Evolutionary conservation across 176 grass and related monocot genomes (phyloP).

Genomic region (Metroxylon sagu): DNA sequence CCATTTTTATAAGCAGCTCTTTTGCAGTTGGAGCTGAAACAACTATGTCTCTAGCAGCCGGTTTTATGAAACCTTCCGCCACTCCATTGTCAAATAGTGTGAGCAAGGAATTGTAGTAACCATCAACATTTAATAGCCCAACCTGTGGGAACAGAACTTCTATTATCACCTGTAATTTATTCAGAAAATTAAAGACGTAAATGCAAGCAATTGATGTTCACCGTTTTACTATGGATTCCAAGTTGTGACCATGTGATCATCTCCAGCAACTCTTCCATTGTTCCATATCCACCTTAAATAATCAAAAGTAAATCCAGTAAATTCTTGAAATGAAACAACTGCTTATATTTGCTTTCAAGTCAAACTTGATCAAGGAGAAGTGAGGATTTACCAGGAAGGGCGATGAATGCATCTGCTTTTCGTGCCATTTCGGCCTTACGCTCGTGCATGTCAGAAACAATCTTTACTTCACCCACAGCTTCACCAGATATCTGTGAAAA

Average conservation of each 20-base stretch:
- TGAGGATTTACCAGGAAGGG: constrained; percentile 63
- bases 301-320: neutral
- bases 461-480: constrained; percentile 71
- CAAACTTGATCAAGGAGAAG: too few relatives aligned
- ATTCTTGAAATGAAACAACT: too few relatives aligned
- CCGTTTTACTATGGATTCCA: constrained; percentile 91
- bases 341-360: too few relatives aligned
- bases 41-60: constrained; percentile 65
- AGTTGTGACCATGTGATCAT: constrained; percentile 99
- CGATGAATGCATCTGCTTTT: constrained; percentile 81
- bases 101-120: constrained; percentile 91
- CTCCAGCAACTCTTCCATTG: constrained; percentile 96
- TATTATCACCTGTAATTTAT: constrained; percentile 10
- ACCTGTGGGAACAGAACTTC: constrained; percentile 40
- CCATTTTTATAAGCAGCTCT: constrained; percentile 82
- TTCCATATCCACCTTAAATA: constrained; percentile 82
- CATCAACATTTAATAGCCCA: constrained; percentile 86
- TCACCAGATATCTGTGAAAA: constrained; percentile 70
- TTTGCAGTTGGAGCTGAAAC: constrained; percentile 62
- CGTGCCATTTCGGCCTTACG: constrained; percentile 94
- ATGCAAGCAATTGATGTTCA: constrained; percentile 28
- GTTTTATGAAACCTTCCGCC: constrained; percentile 84
- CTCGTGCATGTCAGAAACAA: constrained; percentile 82
- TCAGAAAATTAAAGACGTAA: neutral
- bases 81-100: constrained; percentile 82